phyloP scores from a whole-genome alignment of 1,284 basidiomycete genomes.

The Blastosporella zonata region DNA sequence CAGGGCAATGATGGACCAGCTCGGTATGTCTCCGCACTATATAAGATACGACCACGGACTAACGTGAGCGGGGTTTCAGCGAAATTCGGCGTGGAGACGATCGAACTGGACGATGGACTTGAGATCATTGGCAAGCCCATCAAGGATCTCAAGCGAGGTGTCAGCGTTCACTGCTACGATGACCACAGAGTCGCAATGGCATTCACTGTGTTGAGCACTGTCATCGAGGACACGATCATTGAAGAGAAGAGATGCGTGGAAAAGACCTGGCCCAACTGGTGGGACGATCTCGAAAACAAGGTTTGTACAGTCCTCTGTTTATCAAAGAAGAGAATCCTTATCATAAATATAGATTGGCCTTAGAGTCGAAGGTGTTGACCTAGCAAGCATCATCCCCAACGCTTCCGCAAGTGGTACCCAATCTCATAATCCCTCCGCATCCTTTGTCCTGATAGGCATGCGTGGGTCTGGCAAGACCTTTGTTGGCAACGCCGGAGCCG shows the following conservation, averaged over 20 bases:
- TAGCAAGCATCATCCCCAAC: constrained; percentile 45
- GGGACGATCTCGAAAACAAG: constrained; percentile 97
- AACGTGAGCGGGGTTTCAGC: constrained; percentile 41
- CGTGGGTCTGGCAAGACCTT: constrained; percentile 95
- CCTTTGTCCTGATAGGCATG: constrained; percentile 92
- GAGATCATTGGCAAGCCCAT: constrained; percentile 82
- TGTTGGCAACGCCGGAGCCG: constrained; percentile 79
- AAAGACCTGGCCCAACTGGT: constrained; percentile 99
- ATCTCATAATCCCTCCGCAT: constrained; percentile 48
- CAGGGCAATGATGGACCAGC: constrained; percentile 92
- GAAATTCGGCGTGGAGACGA: constrained; percentile 93
- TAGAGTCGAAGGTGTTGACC: constrained; percentile 80
- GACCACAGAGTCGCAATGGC: constrained; percentile 99
- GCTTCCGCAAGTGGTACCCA: constrained; percentile 41
- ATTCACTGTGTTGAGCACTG: constrained; percentile 84
- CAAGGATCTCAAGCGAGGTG: constrained; percentile 59
- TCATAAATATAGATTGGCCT: constrained; percentile 74
- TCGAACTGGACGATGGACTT: constrained; percentile 92
- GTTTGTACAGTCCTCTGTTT: constrained; percentile 35
- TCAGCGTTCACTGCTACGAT: constrained; percentile 92
- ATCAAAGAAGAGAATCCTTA: neutral
- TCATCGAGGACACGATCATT: constrained; percentile 75
- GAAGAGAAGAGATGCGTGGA: constrained; percentile 98
- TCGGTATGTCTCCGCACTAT: constrained; percentile 53
- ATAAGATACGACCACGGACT: constrained; percentile 1